phyloP scores from a whole-genome alignment of 768 basidiomycete genomes.

The Suillus subaureus region DNA sequence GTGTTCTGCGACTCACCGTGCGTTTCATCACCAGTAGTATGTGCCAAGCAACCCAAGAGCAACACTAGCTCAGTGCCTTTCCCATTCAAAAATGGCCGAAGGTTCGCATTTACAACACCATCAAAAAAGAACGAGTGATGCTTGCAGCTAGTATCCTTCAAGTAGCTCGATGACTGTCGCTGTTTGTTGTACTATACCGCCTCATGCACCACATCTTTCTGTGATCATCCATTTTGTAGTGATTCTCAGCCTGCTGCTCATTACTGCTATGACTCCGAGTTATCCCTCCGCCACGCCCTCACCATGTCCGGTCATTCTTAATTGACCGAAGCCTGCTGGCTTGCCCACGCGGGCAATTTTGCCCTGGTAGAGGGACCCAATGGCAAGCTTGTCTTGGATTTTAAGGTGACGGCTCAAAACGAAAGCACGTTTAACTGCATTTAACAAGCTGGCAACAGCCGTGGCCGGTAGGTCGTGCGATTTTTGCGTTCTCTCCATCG shows the following conservation, averaged over 20 bases:
- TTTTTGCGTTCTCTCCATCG: not conserved
- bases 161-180: not conserved
- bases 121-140: not conserved
- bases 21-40: too few relatives aligned
- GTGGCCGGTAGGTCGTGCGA: not conserved
- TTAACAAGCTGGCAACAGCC: not conserved
- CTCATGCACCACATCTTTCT: not conserved
- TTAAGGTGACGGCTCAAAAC: not conserved
- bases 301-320: not conserved
- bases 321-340: not conserved
- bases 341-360: not conserved
- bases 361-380: not conserved
- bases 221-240: not conserved
- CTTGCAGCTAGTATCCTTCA: not conserved
- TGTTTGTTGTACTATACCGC: too few relatives aligned
- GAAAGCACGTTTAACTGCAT: not conserved
- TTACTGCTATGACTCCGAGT: not conserved
- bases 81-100: not conserved
- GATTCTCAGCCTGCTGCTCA: not conserved
- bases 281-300: not conserved
- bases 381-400: not conserved
- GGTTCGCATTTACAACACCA: not conserved
- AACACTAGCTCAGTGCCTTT: not conserved
- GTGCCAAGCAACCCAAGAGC: too few relatives aligned
- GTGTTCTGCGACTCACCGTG: too few relatives aligned